Percentiles rank a stretch among this genome's conserved stretches.
These are phyloP conservation scores for Leccinum griseonigrum DNA, from an alignment of 1,284 basidiomycete species.

Conservation along the genomic window DNA sequence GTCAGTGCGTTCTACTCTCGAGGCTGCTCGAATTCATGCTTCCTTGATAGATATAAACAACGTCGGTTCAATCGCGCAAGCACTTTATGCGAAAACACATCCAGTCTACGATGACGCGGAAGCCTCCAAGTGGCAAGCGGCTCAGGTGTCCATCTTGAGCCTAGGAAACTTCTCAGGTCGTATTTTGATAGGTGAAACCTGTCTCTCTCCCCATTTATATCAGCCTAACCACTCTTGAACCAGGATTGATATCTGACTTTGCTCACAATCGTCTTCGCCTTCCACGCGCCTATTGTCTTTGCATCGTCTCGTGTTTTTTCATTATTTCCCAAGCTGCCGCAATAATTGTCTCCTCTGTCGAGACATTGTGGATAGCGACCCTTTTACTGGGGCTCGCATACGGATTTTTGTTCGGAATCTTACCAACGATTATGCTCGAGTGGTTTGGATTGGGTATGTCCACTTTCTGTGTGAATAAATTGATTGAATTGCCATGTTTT, in stretches of 20 bases:
- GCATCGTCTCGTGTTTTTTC: constrained; percentile 64
- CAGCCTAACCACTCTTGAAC: neutral
- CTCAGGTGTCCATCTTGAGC: constrained; percentile 84
- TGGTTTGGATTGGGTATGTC: constrained; percentile 80
- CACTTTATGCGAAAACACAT: constrained; percentile 71
- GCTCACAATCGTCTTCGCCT: constrained; percentile 55
- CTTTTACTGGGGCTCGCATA: constrained; percentile 72
- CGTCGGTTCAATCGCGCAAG: constrained; percentile 88
- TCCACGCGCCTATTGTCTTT: constrained; percentile 71
- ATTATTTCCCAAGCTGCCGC: constrained; percentile 68
- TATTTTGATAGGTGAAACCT: constrained; percentile 64
- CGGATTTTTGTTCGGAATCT: constrained; percentile 75
- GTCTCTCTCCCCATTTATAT: neutral
- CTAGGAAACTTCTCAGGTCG: constrained; percentile 84
- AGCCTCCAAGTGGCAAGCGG: constrained; percentile 77
- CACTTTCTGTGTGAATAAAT: neutral
- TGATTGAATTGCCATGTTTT: neutral
- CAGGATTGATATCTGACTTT: constrained; percentile 75
- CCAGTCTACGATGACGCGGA: constrained; percentile 60
- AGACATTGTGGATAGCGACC: constrained; percentile 75
- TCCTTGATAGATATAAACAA: constrained; percentile 80
- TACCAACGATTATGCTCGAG: constrained; percentile 77
- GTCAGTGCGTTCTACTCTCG: constrained; percentile 40
- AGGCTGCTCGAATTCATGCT: neutral
- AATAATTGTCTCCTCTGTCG: constrained; percentile 55